A percentile compares a stretch with the other conserved stretches of the same genome.
Conservation (phyloP, 345 rosid genomes). For the Eucalyptus erythrocorys region DNA sequence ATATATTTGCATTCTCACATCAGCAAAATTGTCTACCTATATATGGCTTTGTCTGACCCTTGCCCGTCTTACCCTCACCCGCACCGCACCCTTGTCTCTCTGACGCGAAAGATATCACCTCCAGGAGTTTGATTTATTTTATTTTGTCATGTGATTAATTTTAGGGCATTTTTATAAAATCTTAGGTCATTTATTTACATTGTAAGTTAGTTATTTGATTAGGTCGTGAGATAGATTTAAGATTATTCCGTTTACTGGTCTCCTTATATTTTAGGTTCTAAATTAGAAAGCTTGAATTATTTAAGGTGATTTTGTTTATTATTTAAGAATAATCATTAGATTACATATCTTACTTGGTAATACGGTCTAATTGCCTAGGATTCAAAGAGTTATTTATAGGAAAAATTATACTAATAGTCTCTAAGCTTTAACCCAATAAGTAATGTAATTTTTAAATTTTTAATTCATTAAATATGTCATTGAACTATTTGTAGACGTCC, state of each 20-base stretch:
- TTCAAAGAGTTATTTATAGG: background rate
- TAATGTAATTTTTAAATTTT: background rate
- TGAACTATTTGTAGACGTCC: background rate
- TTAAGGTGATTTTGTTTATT: background rate
- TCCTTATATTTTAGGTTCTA: background rate
- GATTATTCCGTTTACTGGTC: background rate
- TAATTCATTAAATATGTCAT: background rate
- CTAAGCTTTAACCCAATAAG: background rate
- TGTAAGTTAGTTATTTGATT: background rate
- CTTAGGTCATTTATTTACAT: background rate
- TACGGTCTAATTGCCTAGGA: background rate
- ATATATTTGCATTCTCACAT: background rate
- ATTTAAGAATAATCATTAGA: background rate
- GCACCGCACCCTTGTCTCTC: background rate
- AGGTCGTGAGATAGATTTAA: background rate
- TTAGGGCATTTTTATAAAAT: background rate
- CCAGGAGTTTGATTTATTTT: background rate
- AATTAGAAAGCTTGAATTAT: background rate
- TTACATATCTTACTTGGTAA: background rate
- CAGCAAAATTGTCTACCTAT: background rate
- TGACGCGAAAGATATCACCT: background rate
- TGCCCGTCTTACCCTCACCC: background rate
- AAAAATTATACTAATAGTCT: background rate
- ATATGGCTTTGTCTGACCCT: background rate
- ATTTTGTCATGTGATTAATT: background rate